Percentiles rank a stretch among this genome's conserved stretches.
Evolutionary conservation across 179 eudicot genomes (phyloP).

Genomic region (Sideroxylon spinosum): DNA sequence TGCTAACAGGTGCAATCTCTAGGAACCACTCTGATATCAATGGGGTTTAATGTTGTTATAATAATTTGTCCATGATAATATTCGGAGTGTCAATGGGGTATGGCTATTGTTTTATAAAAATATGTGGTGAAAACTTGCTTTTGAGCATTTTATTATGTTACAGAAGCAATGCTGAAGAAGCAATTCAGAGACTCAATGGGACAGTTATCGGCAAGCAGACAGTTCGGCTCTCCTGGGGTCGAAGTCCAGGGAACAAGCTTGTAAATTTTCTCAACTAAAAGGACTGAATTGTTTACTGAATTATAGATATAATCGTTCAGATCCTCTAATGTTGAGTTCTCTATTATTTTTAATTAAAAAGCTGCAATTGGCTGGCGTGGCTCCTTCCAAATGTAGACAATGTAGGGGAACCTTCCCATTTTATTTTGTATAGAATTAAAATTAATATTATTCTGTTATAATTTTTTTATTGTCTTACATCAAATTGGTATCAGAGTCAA

Average conservation of each 20-base stretch:
- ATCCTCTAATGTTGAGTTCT: too few species aligned
- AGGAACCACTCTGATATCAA: background rate
- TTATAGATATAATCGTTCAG: background rate
- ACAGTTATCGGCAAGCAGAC: conserved; percentile 45
- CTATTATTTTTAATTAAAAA: too few species aligned
- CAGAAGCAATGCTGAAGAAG: conserved; percentile 50
- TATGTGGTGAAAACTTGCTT: background rate
- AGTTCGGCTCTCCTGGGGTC: conserved; percentile 58
- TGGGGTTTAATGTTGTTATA: background rate
- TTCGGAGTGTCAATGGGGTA: background rate
- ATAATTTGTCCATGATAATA: background rate
- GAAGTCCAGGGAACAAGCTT: conserved; percentile 39
- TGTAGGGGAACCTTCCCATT: too few species aligned
- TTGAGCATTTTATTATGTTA: background rate
- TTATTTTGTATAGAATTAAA: too few species aligned
- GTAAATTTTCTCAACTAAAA: conserved; percentile 21
- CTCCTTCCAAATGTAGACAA: too few species aligned
- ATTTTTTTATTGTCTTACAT: too few species aligned
- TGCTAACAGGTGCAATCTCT: conserved; percentile 36
- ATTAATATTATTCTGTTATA: too few species aligned
- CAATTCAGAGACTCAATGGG: conserved; percentile 41
- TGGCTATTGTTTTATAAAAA: background rate
- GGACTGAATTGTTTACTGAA: background rate
- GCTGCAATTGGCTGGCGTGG: too few species aligned
- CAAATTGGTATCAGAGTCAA: too few species aligned